These are phyloP conservation scores for Trichoderma breve DNA, from an alignment of 2,329 filamentous ascomycete species.

Conservation along the genomic window DNA sequence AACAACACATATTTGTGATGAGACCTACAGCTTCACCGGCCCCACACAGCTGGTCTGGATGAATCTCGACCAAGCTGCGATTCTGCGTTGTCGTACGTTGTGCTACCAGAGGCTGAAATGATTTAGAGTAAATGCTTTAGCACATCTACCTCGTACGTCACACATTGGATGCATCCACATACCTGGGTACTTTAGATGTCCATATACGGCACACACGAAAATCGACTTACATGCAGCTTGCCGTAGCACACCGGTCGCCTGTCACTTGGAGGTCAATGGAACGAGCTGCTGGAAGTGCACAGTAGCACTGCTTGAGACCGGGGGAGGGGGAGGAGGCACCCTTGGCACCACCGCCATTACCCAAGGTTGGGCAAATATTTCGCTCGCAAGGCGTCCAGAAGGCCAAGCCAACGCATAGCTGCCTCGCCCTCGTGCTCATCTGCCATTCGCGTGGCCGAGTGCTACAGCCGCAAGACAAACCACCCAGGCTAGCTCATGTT, in stretches of 20 bases:
- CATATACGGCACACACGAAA: background rate
- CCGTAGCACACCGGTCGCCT: conserved; percentile 3
- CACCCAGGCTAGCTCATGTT: background rate
- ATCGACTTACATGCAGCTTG: conserved; percentile 13
- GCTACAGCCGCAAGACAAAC: conserved; percentile 5
- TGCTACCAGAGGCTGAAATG: background rate
- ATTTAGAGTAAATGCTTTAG: background rate
- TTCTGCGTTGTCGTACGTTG: background rate
- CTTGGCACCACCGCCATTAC: background rate
- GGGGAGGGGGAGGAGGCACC: background rate
- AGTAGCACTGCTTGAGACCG: background rate
- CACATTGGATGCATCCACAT: background rate
- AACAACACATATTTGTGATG: background rate
- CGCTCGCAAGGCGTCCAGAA: conserved; percentile 12
- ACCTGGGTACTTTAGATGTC: background rate
- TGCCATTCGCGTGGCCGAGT: conserved; percentile 7
- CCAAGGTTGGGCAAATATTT: conserved; percentile 12
- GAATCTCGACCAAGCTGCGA: conserved; percentile 1
- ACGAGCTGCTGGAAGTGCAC: background rate
- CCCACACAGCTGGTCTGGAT: background rate
- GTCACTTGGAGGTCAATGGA: background rate
- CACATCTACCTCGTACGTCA: background rate
- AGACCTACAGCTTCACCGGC: conserved; percentile 17
- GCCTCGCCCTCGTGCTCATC: conserved; percentile 2
- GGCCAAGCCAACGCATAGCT: conserved; percentile 19